A percentile compares a stretch with the other conserved stretches of the same genome.
phyloP scores from a whole-genome alignment of 202 grass and related monocot genomes.

The Alloteropsis angusta region DNA sequence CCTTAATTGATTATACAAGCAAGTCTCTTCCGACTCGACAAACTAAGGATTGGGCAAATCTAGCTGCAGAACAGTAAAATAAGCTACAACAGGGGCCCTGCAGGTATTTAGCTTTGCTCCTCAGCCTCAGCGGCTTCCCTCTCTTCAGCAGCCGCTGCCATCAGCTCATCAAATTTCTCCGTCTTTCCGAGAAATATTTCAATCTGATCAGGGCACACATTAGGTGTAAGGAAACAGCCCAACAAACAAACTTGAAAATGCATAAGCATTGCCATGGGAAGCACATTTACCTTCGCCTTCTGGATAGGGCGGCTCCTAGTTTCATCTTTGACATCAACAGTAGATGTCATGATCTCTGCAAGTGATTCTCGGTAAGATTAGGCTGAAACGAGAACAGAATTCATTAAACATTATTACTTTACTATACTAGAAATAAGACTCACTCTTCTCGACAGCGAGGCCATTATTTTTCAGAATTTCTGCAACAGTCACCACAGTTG shows the following conservation, averaged over 20 bases:
- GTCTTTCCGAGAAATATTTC: slow-evolving; percentile 86
- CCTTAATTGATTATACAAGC: slow-evolving; percentile 25
- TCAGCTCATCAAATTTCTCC: slow-evolving; percentile 82
- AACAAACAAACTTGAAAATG: not conserved
- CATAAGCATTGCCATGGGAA: not conserved
- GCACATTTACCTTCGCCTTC: slow-evolving; percentile 48
- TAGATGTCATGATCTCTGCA: slow-evolving; percentile 82
- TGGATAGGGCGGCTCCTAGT: slow-evolving; percentile 52
- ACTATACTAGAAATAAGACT: slow-evolving; percentile 1
- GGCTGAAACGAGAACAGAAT: not conserved
- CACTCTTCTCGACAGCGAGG: slow-evolving; percentile 90
- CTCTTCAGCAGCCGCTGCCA: slow-evolving; percentile 70
- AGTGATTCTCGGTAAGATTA: not conserved
- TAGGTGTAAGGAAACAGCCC: not conserved
- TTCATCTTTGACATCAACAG: slow-evolving; percentile 80
- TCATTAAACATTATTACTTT: not conserved
- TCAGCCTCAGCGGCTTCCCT: slow-evolving; percentile 53
- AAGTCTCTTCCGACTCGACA: not conserved
- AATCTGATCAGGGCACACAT: slow-evolving; percentile 39
- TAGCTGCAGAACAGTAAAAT: slow-evolving; percentile 31
- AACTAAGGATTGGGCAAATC: not conserved
- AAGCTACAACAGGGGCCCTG: slow-evolving; percentile 31
- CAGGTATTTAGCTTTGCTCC: slow-evolving; percentile 45
- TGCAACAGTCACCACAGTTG: slow-evolving; percentile 80
- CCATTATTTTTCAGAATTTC: slow-evolving; percentile 95